Evolutionary conservation across 1,284 basidiomycete species (phyloP).

Genomic region (Puccinia polysora): DNA sequence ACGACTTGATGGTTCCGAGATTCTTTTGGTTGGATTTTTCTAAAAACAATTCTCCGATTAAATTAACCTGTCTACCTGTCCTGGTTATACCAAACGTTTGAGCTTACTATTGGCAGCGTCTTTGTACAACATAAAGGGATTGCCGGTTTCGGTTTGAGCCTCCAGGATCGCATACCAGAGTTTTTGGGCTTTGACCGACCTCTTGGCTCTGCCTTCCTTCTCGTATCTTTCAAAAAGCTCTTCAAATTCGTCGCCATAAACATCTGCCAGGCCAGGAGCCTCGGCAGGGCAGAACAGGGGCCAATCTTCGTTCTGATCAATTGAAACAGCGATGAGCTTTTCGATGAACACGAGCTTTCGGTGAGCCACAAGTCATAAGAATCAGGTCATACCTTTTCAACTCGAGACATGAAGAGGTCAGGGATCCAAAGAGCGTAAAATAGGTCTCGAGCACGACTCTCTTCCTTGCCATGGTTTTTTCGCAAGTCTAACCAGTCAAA

Average conservation of each 20-base stretch:
- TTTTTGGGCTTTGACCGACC: constrained; percentile 90
- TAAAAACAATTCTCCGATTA: constrained; percentile 49
- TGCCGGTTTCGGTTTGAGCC: constrained; percentile 95
- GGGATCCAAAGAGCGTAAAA: constrained; percentile 99
- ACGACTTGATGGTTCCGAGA: constrained; percentile 97
- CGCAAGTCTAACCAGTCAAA: constrained; percentile 97
- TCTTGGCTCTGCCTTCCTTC: constrained; percentile 78
- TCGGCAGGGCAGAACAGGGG: constrained; percentile 97
- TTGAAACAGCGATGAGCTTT: constrained; percentile 72
- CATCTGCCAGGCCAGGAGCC: constrained; percentile 83
- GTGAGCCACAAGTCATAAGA: constrained; percentile 7
- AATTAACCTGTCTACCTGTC: constrained; percentile 60
- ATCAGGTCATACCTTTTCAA: constrained; percentile 58
- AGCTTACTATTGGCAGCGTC: constrained; percentile 55
- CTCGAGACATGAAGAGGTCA: constrained; percentile 69
- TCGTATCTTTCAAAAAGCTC: constrained; percentile 85
- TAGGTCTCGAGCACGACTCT: constrained; percentile 89
- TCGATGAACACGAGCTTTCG: constrained; percentile 9
- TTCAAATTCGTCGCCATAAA: constrained; percentile 88
- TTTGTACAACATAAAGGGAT: constrained; percentile 98
- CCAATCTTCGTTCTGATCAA: constrained; percentile 70
- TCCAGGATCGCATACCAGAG: constrained; percentile 98
- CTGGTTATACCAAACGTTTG: constrained; percentile 58
- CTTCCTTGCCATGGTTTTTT: constrained; percentile 99
- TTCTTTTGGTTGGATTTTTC: constrained; percentile 77